Evolutionary conservation across 2,329 filamentous ascomycete genomes (phyloP), one percentile per base, ranked within the genome.

Genomic region (Fusarium dimerum): DNA sequence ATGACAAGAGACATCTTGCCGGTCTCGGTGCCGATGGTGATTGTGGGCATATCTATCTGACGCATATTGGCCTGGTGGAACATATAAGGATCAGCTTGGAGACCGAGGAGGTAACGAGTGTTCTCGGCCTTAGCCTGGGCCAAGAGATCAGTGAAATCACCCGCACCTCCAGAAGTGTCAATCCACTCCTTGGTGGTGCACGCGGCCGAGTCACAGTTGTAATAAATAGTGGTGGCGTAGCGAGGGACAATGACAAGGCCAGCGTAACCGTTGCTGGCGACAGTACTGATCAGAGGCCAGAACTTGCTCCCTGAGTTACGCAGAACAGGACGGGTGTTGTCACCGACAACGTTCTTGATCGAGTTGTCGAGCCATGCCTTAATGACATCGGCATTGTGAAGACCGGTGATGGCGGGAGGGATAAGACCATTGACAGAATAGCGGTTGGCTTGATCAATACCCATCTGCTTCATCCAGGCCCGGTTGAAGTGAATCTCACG

Each of bases 11-110:
- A 59, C 57, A 59, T 59, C 7, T 40, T 43, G 7, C 52, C 52
- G 1, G 55, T 59, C 36, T 59, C 48, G 15, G 43, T 42, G 17
- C 57, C 57, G n/a, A 59, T 42, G 5, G 55, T 59, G 5, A 50
- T 50, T 6, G 50, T 7, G 2, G 47, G 49, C 16, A 59, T 55
- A 15, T 50, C 44, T 2, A 18, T 40, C 17, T 47, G 48, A 6
- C 53, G 43, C 57, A 59, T 59, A 40, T 59, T 59, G 41, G 57
- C 57, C 48, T 59, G 57, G 32, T 59, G 57, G 45, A 59, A 59
- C 57, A 59, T 59, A 50, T 58, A 59, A 11, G 52, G 52, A 26
- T 59, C 57, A 10, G 55, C 48, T 40, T 53, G 43, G 6, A 58
- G 55, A 12, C 32, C 32, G 1, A 59, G 42, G 3, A 59, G 26